phyloP scores from a whole-genome alignment of 805 yeast species.

The Saccharomycopsis amapae region DNA sequence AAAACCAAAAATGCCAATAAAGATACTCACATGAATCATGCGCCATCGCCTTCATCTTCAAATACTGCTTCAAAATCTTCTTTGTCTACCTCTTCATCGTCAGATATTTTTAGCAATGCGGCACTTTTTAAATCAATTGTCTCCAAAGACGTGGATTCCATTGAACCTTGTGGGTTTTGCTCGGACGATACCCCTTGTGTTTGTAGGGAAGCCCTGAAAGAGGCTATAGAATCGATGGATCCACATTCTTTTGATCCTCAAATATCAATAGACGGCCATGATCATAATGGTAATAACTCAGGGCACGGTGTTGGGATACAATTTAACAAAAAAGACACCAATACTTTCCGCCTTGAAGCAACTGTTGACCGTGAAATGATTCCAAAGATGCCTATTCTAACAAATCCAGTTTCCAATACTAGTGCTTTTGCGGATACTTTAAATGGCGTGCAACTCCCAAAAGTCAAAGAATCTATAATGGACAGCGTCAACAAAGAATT shows the following conservation, averaged over 20 bases:
- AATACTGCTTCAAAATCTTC: not conserved
- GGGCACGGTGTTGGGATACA: no score
- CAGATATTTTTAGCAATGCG: conserved; percentile 12
- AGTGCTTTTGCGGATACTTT: no score
- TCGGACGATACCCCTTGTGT: conserved; percentile 89
- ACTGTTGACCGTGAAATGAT: no score
- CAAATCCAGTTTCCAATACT: no score
- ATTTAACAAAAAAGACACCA: no score
- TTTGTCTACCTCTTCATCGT: not conserved
- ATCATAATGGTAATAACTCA: no score
- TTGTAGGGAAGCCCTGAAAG: conserved; percentile 58
- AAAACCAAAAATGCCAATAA: not conserved
- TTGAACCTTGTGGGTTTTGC: conserved; percentile 87
- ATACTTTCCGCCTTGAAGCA: no score
- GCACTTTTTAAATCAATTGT: conserved; percentile 15
- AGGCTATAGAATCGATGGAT: conserved; percentile 2
- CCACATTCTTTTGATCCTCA: no score
- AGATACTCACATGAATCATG: not conserved
- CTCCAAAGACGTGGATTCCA: conserved; percentile 5
- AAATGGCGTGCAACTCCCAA: conserved; percentile 22
- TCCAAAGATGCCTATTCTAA: no score
- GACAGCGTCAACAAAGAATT: conserved; percentile 7
- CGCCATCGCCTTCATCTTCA: not conserved
- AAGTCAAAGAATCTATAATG: conserved; percentile 4
- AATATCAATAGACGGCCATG: no score